These are phyloP conservation scores for Alternaria ventricosa DNA, from an alignment of 2,329 filamentous ascomycete genomes.

Conservation along the genomic window DNA sequence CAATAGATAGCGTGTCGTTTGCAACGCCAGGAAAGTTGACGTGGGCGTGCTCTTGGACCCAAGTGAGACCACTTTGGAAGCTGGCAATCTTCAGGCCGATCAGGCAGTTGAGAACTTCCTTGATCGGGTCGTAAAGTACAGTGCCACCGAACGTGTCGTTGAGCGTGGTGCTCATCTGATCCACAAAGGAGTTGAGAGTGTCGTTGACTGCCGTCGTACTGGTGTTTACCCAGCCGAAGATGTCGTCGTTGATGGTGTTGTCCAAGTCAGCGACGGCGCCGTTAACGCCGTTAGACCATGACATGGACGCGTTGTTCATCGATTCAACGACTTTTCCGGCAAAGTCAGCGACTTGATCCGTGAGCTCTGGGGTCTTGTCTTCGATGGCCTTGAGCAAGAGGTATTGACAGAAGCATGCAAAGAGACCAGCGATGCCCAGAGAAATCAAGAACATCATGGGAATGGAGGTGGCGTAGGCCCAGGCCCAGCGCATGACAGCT, in stretches of 20 bases:
- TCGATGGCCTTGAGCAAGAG: constrained; percentile 76
- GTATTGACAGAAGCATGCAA: constrained; percentile 83
- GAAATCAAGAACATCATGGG: constrained; percentile 86
- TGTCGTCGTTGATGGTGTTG: constrained; percentile 77
- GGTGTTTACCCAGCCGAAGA: constrained; percentile 86
- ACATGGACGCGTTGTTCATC: constrained; percentile 73
- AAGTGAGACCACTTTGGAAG: constrained; percentile 88
- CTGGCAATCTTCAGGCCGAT: constrained; percentile 84
- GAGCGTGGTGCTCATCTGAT: constrained; percentile 76
- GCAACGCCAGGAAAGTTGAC: constrained; percentile 79
- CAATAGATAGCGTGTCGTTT: constrained; percentile 82
- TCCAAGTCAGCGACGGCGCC: constrained; percentile 69
- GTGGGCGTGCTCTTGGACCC: constrained; percentile 87
- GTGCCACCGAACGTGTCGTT: constrained; percentile 83
- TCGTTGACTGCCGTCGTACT: constrained; percentile 83
- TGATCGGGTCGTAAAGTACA: constrained; percentile 76
- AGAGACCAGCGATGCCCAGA: constrained; percentile 79
- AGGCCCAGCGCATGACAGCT: constrained; percentile 78
- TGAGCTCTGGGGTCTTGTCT: constrained; percentile 76
- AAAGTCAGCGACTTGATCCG: constrained; percentile 77
- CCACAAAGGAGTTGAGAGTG: constrained; percentile 82
- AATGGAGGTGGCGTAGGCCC: constrained; percentile 85
- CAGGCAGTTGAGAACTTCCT: constrained; percentile 84
- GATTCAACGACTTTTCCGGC: constrained; percentile 77
- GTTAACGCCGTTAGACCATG: constrained; percentile 82